Evolutionary conservation across 1,284 basidiomycete species (phyloP).

Genomic region (Sphaerobolus stellatus): DNA sequence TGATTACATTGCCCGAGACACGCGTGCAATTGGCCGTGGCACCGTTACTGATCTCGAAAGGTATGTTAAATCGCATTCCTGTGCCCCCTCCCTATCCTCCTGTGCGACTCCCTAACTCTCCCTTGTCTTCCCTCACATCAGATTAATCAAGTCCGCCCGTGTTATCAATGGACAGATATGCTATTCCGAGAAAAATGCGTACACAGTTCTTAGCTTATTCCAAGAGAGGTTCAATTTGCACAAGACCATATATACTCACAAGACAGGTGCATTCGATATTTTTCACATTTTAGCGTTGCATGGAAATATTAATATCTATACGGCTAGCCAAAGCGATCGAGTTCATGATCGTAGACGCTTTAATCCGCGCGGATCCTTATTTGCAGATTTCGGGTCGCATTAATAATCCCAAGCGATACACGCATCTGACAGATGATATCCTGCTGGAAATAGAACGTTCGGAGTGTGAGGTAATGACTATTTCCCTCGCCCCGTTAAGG

Average conservation of each 20-base stretch:
- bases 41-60: slow-evolving; percentile 48
- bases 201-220: slow-evolving; percentile 70
- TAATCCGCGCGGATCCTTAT: slow-evolving; percentile 61
- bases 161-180: slow-evolving; percentile 73
- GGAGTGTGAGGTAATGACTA: slow-evolving; percentile 16
- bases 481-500: not conserved
- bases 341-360: slow-evolving; percentile 74
- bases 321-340: slow-evolving; percentile 67
- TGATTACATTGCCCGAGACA: slow-evolving; percentile 76
- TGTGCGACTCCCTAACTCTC: not conserved
- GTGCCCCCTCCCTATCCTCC: not conserved
- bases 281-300: not conserved
- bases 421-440: slow-evolving; percentile 67
- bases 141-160: slow-evolving; percentile 68
- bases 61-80: slow-evolving; percentile 28
- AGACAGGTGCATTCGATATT: slow-evolving; percentile 53
- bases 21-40: slow-evolving; percentile 64
- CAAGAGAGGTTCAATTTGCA: slow-evolving; percentile 71
- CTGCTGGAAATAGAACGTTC: slow-evolving; percentile 57
- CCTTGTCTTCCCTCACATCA: slow-evolving; percentile 25
- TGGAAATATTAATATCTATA: not conserved
- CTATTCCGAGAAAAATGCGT: slow-evolving; percentile 76
- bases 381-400: slow-evolving; percentile 60
- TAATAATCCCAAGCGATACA: slow-evolving; percentile 54
- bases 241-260: slow-evolving; percentile 76